These are phyloP conservation scores for Eragrostis nindensis DNA, from an alignment of 176 grass and related monocot genomes.

Conservation along the genomic window DNA sequence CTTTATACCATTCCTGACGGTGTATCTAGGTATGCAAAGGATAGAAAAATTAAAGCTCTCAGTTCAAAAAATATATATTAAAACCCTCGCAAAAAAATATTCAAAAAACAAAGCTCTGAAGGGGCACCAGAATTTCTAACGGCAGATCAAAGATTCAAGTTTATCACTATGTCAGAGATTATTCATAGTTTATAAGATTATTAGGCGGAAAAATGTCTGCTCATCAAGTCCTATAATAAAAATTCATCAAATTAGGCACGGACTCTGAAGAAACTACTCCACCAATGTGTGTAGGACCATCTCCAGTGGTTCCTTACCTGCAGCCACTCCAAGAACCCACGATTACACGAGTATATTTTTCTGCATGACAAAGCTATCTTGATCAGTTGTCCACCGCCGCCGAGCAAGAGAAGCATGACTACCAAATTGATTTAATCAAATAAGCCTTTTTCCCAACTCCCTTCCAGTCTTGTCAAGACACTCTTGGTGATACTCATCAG, in stretches of 20 bases:
- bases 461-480: conserved; percentile 8
- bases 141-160: no score
- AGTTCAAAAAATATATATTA: no score
- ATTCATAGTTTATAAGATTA: no score
- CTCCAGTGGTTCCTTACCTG: background rate
- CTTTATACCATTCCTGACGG: no score
- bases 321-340: background rate
- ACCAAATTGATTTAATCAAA: background rate
- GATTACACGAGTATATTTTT: background rate
- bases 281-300: background rate
- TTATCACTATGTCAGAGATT: no score
- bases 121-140: no score
- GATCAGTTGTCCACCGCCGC: conserved; percentile 14
- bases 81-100: no score
- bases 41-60: no score
- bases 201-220: no score
- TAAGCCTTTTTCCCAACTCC: background rate
- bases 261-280: background rate
- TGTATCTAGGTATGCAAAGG: no score
- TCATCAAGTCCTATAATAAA: no score
- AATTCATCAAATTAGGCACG: background rate
- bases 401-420: background rate
- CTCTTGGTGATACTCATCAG: background rate
- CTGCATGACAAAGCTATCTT: conserved; percentile 12
- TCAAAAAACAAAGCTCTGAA: no score